A percentile compares a stretch with the other conserved stretches of the same genome.
phyloP scores from a whole-genome alignment of 768 basidiomycete genomes.

The Trametes punicea region DNA sequence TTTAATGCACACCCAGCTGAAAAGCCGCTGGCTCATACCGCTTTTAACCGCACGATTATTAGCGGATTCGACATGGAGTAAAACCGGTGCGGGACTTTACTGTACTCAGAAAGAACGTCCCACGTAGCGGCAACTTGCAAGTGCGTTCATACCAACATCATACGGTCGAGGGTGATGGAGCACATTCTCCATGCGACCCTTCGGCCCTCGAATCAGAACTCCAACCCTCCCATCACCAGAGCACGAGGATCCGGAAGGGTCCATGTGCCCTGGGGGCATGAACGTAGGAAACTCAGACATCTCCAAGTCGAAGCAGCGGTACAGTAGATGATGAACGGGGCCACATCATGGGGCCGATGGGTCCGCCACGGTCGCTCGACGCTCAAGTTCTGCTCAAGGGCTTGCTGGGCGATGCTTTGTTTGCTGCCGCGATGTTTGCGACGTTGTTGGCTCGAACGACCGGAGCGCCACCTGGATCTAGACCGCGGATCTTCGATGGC shows the following conservation, averaged over 20 bases:
- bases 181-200: neutral
- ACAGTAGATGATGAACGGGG: too few species aligned
- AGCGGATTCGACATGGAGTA: neutral
- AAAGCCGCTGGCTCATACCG: too few species aligned
- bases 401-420: neutral
- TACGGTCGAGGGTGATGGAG: constrained; percentile 4
- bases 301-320: too few species aligned
- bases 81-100: neutral
- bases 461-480: constrained; percentile 16
- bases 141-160: neutral
- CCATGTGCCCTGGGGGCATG: neutral
- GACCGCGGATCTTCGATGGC: constrained; percentile 14
- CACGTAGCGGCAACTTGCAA: neutral
- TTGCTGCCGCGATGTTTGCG: constrained; percentile 14
- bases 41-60: too few species aligned
- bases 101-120: neutral
- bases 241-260: neutral
- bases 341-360: too few species aligned
- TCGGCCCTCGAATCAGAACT: constrained; percentile 4
- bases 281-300: too few species aligned
- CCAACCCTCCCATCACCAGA: constrained; percentile 8
- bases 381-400: neutral
- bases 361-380: too few species aligned
- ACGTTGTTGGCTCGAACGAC: constrained; percentile 10
- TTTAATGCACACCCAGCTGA: too few species aligned